phyloP scores from a whole-genome alignment of 2,329 filamentous ascomycete species.

The Xylaria digitata region DNA sequence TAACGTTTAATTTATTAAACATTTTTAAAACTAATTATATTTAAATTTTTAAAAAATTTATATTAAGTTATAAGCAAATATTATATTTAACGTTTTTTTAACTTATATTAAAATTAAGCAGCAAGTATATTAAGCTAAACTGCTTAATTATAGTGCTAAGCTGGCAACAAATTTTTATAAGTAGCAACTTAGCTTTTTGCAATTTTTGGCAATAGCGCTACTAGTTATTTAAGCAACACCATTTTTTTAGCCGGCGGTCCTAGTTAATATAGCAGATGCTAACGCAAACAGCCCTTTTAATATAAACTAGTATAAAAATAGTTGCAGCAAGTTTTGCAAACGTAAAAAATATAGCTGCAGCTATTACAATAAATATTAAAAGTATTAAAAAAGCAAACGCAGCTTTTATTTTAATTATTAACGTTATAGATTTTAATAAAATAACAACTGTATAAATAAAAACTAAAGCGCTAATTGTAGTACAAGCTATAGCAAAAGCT shows the following conservation, averaged over 20 bases:
- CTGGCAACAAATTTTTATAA: neutral
- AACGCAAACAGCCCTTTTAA: too few relatives aligned
- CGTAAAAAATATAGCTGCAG: too few relatives aligned
- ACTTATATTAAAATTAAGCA: slow-evolving; percentile 1
- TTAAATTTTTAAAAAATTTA: slow-evolving; percentile 2
- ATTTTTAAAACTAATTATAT: slow-evolving; percentile 4
- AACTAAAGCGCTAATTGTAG: neutral
- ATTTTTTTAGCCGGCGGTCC: neutral
- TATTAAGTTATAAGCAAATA: neutral
- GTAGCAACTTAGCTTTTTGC: too few relatives aligned
- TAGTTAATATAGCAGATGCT: neutral
- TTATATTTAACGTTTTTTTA: neutral
- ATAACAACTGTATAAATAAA: too few relatives aligned
- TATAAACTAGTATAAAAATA: neutral
- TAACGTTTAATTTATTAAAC: neutral
- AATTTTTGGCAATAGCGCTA: neutral
- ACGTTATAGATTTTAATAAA: too few relatives aligned
- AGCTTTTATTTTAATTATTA: too few relatives aligned
- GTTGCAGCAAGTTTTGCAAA: too few relatives aligned
- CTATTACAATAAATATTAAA: too few relatives aligned
- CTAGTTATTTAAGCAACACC: neutral
- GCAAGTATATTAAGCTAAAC: neutral
- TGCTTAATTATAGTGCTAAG: neutral
- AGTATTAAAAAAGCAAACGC: too few relatives aligned
- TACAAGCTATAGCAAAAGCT: too few relatives aligned